Base-by-base conservation (phyloP, 371 early-diverging fungal genomes). In the Saksenaea oblongispora region DNA sequence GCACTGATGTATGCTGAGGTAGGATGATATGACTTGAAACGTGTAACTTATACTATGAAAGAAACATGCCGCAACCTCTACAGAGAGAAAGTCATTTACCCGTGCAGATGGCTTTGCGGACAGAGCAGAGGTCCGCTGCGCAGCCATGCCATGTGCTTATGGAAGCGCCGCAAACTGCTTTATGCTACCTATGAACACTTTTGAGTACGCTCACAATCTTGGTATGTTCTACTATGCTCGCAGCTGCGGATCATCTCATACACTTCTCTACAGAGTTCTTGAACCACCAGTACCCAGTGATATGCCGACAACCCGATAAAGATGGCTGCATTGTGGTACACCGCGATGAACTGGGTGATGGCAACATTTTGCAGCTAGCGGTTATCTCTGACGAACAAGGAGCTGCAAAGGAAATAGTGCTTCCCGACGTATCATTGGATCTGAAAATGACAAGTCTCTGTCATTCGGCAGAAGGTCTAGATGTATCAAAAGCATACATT, bases 1-100 rank as follows among this genome's bases (percentile, higher is more conserved):
- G 54, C 79, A 15, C 44, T 87, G 7, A 59, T 87, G 36, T 66
- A 72, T 54, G 84, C 86, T 2, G 66, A 77, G 72, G 86, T 84
- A 68, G 74, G 61, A 27, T 15, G 3, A 2, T 47, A 0, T 47
- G n/a, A 10, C 51, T 47, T 47, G 22, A 18, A 11, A 14, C 2
- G n/a, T 11, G n/a, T 11, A 39, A 3, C n/a, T 39, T 11, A 14
- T 5, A 11, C 39, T 11, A 3, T 22, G 10, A 47, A 47, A 47
- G 51, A 47, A 47, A 47, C 51, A 22, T 22, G 51, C 51, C 22
- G 3, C 24, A 4, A 47, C 51, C 0, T 18, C 51, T 4, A 11
- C 51, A 22, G 22, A 47, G 0, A 22, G 9, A 17, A 31, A 47
- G 51, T 3, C 51, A 47, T 0, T 22, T 22, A 8, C 18, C 22